Conservation (phyloP, 768 basidiomycete species). For the Trametes maxima region DNA sequence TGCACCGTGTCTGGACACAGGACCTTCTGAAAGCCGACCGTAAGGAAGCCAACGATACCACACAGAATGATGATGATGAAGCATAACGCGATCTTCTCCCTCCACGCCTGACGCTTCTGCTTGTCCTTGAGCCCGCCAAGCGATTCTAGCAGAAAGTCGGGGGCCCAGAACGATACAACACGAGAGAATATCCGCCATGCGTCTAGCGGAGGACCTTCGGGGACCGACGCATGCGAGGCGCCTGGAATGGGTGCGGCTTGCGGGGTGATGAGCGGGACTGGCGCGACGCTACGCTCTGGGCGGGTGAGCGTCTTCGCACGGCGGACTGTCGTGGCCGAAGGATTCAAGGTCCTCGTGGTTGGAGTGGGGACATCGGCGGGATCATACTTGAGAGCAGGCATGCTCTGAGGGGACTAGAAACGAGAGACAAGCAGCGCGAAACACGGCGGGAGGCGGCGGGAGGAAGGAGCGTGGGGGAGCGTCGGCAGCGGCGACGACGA, state of each 20-base stretch:
- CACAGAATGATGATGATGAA: conserved; percentile 83
- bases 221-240: conserved; percentile 31
- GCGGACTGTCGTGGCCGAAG: conserved; percentile 61
- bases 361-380: conserved; percentile 67
- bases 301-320: conserved; percentile 95
- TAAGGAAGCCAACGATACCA: conserved; percentile 82
- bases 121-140: conserved; percentile 82
- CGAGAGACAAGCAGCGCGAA: conserved; percentile 21
- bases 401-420: conserved; percentile 25
- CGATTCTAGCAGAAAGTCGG: conserved; percentile 69
- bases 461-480: conserved; percentile 25
- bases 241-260: conserved; percentile 50
- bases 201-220: conserved; percentile 43
- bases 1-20: conserved; percentile 72
- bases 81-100: conserved; percentile 95
- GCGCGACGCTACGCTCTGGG: conserved; percentile 93
- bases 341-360: conserved; percentile 38
- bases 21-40: conserved; percentile 91
- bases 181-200: conserved; percentile 84
- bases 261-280: conserved; percentile 92
- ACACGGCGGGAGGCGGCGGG: background rate
- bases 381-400: conserved; percentile 31
- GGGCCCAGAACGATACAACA: conserved; percentile 90
- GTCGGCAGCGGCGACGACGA: conserved; percentile 23
- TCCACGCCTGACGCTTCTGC: conserved; percentile 86